Evolutionary conservation across 2,329 filamentous ascomycete species (phyloP).

Genomic region (Acarospora socialis): DNA sequence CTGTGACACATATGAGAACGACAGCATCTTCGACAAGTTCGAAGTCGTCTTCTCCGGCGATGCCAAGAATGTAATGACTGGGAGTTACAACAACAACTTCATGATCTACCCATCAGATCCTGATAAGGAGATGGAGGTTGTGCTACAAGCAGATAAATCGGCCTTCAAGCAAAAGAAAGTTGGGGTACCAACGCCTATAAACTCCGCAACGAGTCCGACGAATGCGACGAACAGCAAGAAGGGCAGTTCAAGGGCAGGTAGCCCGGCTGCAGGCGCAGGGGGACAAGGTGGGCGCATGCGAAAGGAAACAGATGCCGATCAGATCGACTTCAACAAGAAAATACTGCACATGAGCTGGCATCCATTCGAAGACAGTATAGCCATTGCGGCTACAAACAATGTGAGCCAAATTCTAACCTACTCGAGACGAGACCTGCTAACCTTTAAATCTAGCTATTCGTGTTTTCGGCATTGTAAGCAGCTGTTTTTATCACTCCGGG

Average conservation of each 20-base stretch:
- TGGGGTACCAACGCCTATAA: conserved; percentile 93
- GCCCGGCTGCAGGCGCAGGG: conserved; percentile 56
- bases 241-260: conserved; percentile 72
- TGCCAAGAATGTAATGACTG: conserved; percentile 98
- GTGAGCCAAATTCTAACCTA: conserved; percentile 45
- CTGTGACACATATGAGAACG: conserved; percentile 98
- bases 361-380: conserved; percentile 98
- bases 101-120: conserved; percentile 99
- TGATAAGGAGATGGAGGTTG: conserved; percentile 91
- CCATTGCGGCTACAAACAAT: conserved; percentile 98
- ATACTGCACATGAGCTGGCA: conserved; percentile 99
- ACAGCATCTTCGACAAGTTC: conserved; percentile 99
- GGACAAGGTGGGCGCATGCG: conserved; percentile 88
- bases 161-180: conserved; percentile 99
- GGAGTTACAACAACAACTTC: conserved; percentile 99
- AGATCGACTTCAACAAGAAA: conserved; percentile 99
- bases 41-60: conserved; percentile 98
- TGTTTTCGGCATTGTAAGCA: conserved; percentile 58
- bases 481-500: conserved; percentile 2
- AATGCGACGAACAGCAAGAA: conserved; percentile 58
- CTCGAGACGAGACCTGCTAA: conserved; percentile 3
- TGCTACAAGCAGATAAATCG: conserved; percentile 94
- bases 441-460: conserved; percentile 46
- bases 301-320: conserved; percentile 97
- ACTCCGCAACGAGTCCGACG: conserved; percentile 59